Percentiles rank a stretch among this genome's conserved stretches.
phyloP scores from a whole-genome alignment of 192 early-diverging fungal genomes.

The Mortierella claussenii region DNA sequence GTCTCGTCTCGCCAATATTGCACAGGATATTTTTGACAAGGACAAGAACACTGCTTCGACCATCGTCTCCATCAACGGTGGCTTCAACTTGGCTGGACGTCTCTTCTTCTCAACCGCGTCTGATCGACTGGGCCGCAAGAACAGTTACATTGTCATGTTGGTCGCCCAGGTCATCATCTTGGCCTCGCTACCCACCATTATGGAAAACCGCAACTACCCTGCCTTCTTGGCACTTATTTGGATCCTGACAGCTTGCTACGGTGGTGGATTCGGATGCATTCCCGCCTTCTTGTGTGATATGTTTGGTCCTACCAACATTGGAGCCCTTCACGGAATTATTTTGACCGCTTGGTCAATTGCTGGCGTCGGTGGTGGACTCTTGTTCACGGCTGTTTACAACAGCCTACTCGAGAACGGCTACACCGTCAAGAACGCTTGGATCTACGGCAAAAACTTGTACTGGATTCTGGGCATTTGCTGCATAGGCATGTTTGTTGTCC shows the following conservation, averaged over 20 bases:
- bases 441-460: constrained; percentile 71
- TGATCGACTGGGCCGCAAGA: constrained; percentile 71
- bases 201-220: constrained; percentile 64
- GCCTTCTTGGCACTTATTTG: constrained; percentile 66
- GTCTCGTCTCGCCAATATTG: constrained; percentile 68
- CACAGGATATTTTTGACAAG: constrained; percentile 41
- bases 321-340: constrained; percentile 79
- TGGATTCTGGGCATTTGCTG: constrained; percentile 72
- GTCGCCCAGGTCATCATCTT: constrained; percentile 64
- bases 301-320: constrained; percentile 80
- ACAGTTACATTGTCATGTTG: constrained; percentile 68
- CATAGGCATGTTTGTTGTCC: constrained; percentile 63
- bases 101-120: constrained; percentile 62
- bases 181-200: constrained; percentile 64
- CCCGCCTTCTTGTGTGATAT: constrained; percentile 81
- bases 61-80: constrained; percentile 68
- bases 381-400: constrained; percentile 74
- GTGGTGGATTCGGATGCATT: constrained; percentile 81
- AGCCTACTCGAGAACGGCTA: constrained; percentile 54
- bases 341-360: constrained; percentile 80
- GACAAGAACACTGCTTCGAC: constrained; percentile 46
- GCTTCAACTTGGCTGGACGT: constrained; percentile 71
- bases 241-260: constrained; percentile 75
- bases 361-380: constrained; percentile 73
- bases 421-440: constrained; percentile 48